Percentiles rank a stretch among this genome's conserved stretches.
These are phyloP conservation scores for Aspergillus sp. DNA, from an alignment of 2,329 filamentous ascomycete species.

Conservation along the genomic window DNA sequence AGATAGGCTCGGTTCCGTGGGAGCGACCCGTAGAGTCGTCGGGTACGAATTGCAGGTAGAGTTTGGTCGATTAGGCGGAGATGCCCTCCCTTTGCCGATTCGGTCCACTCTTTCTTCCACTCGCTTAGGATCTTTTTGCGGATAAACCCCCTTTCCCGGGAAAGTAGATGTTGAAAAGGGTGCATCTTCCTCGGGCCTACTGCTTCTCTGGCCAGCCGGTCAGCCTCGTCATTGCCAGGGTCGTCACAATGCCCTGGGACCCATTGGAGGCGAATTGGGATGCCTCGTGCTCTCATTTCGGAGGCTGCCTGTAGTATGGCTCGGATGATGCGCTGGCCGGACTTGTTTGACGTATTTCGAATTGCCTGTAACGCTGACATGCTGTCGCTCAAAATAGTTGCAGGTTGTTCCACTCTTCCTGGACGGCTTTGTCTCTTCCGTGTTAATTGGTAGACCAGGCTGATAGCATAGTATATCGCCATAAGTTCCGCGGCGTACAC, in stretches of 20 bases:
- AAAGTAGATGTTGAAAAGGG: conserved; percentile 11
- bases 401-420: conserved; percentile 5
- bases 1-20: conserved; percentile 17
- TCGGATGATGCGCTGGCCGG: conserved; percentile 18
- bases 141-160: conserved; percentile 9
- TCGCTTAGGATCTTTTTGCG: conserved; percentile 6
- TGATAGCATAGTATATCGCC: conserved; percentile 20
- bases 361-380: conserved; percentile 19
- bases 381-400: conserved; percentile 19
- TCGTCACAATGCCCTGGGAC: conserved; percentile 8
- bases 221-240: conserved; percentile 4
- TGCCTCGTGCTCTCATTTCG: conserved; percentile 8
- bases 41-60: conserved; percentile 8
- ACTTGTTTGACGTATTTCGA: conserved; percentile 14
- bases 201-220: conserved; percentile 4
- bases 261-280: conserved; percentile 13
- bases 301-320: conserved; percentile 16
- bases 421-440: neutral
- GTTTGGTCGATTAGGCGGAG: conserved; percentile 8
- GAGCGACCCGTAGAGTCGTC: conserved; percentile 12
- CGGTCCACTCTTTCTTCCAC: conserved; percentile 14
- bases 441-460: conserved; percentile 11
- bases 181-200: conserved; percentile 3
- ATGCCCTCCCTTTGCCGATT: conserved; percentile 7
- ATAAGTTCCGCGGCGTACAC: conserved; percentile 22